A percentile compares a stretch with the other conserved stretches of the same genome.
These are phyloP conservation scores for Patellifolia procumbens DNA, from an alignment of 179 eudicot species.

Conservation along the genomic window DNA sequence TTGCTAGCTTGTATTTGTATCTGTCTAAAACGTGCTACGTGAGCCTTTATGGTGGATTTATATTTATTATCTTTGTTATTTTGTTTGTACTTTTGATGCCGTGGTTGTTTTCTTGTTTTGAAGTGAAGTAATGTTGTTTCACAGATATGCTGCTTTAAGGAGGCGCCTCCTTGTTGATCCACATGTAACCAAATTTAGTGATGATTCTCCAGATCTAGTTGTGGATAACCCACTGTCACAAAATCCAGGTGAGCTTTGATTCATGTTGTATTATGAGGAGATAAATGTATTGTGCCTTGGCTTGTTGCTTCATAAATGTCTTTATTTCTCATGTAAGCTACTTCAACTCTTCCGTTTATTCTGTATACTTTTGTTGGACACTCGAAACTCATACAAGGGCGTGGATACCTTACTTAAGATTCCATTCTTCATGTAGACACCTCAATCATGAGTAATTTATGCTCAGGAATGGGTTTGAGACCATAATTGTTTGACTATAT, in stretches of 20 bases:
- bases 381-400: not conserved
- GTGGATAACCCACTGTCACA: slow-evolving; percentile 94
- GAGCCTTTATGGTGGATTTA: not conserved
- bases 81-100: not conserved
- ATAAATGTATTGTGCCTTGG: not conserved
- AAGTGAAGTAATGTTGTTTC: slow-evolving; percentile 19
- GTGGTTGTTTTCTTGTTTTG: not conserved
- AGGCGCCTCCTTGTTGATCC: slow-evolving; percentile 78
- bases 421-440: not conserved
- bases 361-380: not conserved
- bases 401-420: not conserved
- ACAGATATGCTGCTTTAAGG: slow-evolving; percentile 82
- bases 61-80: not conserved
- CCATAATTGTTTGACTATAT: too few species aligned
- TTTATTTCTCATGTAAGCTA: not conserved
- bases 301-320: not conserved
- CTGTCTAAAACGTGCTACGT: not conserved
- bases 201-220: slow-evolving; percentile 57
- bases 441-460: not conserved
- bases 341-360: not conserved
- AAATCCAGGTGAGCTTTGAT: slow-evolving; percentile 64
- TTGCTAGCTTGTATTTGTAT: not conserved
- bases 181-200: slow-evolving; percentile 58
- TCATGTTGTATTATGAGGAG: not conserved
- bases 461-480: too few species aligned